Conservation (phyloP, 2,329 filamentous ascomycete genomes). For the Fusarium oxysporum region DNA sequence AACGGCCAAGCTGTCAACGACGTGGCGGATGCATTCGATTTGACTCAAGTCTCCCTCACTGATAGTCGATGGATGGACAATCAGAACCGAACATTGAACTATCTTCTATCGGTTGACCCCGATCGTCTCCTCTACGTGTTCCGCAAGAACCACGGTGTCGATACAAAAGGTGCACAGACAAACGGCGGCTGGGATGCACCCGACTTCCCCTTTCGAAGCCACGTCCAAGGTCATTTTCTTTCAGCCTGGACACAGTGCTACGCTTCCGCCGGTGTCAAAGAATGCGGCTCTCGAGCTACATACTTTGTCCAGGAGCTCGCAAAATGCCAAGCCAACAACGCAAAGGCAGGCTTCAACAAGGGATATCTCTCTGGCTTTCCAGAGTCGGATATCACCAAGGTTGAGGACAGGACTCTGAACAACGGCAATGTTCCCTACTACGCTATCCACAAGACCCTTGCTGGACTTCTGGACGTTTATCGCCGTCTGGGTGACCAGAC, state of each 20-base stretch:
- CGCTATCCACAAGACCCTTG: slow-evolving; percentile 65
- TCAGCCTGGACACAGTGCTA: slow-evolving; percentile 63
- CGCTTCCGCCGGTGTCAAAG: slow-evolving; percentile 54
- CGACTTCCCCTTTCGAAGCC: slow-evolving; percentile 64
- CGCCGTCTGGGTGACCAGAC: slow-evolving; percentile 56
- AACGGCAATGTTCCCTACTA: slow-evolving; percentile 67
- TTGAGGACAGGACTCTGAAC: slow-evolving; percentile 57
- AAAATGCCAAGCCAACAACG: slow-evolving; percentile 65
- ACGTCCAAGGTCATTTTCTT: slow-evolving; percentile 63
- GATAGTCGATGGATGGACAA: slow-evolving; percentile 38
- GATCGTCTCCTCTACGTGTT: slow-evolving; percentile 32
- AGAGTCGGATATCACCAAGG: slow-evolving; percentile 60
- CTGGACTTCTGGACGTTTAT: slow-evolving; percentile 63
- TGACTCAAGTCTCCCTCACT: slow-evolving; percentile 22
- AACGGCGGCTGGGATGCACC: slow-evolving; percentile 67
- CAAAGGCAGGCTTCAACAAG: slow-evolving; percentile 54
- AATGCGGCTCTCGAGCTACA: slow-evolving; percentile 58
- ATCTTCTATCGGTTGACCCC: slow-evolving; percentile 21
- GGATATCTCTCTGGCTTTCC: slow-evolving; percentile 65
- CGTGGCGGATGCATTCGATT: slow-evolving; percentile 14
- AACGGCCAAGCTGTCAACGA: slow-evolving; percentile 3
- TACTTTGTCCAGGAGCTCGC: slow-evolving; percentile 60
- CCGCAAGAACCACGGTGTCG: slow-evolving; percentile 25
- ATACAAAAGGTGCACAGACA: slow-evolving; percentile 56
- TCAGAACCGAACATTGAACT: slow-evolving; percentile 29